Conservation (phyloP, 805 yeast species). For the Lachancea nothofagi region DNA sequence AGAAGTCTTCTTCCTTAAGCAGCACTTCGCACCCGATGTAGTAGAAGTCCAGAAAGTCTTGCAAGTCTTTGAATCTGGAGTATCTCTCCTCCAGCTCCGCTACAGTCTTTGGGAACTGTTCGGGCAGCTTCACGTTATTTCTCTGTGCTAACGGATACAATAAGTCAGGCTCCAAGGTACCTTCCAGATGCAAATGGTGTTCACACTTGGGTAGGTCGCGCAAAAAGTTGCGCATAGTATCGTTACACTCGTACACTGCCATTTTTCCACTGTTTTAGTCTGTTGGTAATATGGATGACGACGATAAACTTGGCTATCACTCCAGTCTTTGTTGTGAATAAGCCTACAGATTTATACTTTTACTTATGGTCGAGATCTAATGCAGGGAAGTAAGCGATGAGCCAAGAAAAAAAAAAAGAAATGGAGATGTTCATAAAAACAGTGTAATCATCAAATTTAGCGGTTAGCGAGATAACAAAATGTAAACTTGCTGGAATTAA, state of each 20-base stretch:
- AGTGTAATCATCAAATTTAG: too few species aligned
- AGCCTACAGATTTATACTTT: too few species aligned
- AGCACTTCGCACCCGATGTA: slow-evolving; percentile 79
- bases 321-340: too few species aligned
- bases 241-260: slow-evolving; percentile 29
- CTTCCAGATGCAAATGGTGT: slow-evolving; percentile 81
- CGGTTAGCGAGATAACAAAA: too few species aligned
- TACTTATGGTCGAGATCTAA: too few species aligned
- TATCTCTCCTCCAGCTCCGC: slow-evolving; percentile 57
- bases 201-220: slow-evolving; percentile 79
- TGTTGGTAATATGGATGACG: neutral
- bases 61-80: slow-evolving; percentile 56
- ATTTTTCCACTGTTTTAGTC: neutral
- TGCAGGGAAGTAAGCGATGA: too few species aligned
- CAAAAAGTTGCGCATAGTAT: slow-evolving; percentile 46
- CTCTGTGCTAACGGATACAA: slow-evolving; percentile 64
- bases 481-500: too few species aligned
- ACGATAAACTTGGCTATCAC: too few species aligned
- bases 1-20: slow-evolving; percentile 63
- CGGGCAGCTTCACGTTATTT: slow-evolving; percentile 57
- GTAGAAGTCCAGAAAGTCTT: slow-evolving; percentile 73
- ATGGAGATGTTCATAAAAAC: too few species aligned
- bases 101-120: slow-evolving; percentile 52
- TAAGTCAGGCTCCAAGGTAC: slow-evolving; percentile 72
- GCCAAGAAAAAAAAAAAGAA: too few species aligned